Evolutionary conservation across 2,329 filamentous ascomycete species (phyloP).

Genomic region (Boeremia lycopersici): DNA sequence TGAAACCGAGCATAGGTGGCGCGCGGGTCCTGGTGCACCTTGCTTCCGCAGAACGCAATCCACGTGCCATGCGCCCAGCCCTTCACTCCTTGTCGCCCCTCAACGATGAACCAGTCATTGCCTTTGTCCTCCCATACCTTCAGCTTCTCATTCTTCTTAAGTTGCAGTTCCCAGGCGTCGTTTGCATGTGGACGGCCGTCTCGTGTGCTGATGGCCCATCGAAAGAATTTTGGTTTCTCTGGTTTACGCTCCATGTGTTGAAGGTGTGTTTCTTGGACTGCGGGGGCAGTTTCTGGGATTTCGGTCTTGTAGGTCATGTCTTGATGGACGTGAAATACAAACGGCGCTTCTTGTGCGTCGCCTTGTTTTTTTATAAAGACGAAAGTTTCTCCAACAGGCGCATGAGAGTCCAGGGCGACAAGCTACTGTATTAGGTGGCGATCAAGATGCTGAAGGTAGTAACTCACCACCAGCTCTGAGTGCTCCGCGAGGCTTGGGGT

Average conservation of each 20-base stretch:
- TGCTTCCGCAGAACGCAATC: slow-evolving; percentile 28
- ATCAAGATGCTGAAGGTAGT: neutral
- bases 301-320: slow-evolving; percentile 23
- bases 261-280: neutral
- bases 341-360: slow-evolving; percentile 16
- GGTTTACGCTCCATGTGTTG: neutral
- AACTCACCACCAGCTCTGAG: slow-evolving; percentile 29
- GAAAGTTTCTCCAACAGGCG: slow-evolving; percentile 27
- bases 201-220: slow-evolving; percentile 30
- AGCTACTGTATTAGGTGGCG: slow-evolving; percentile 25
- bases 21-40: slow-evolving; percentile 17
- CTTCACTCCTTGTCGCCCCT: slow-evolving; percentile 15
- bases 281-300: neutral
- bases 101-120: slow-evolving; percentile 31
- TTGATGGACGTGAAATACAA: slow-evolving; percentile 26
- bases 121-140: slow-evolving; percentile 32
- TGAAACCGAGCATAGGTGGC: slow-evolving; percentile 27
- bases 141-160: slow-evolving; percentile 32
- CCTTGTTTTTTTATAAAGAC: slow-evolving; percentile 34
- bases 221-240: slow-evolving; percentile 8
- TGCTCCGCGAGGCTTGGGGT: slow-evolving; percentile 1
- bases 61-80: slow-evolving; percentile 37
- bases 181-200: slow-evolving; percentile 27
- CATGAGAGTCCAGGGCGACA: slow-evolving; percentile 29
- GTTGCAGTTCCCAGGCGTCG: slow-evolving; percentile 33